Percentiles rank a stretch among this genome's conserved stretches.
Conservation (phyloP, 805 yeast genomes). For the Starmerella roubikii region DNA sequence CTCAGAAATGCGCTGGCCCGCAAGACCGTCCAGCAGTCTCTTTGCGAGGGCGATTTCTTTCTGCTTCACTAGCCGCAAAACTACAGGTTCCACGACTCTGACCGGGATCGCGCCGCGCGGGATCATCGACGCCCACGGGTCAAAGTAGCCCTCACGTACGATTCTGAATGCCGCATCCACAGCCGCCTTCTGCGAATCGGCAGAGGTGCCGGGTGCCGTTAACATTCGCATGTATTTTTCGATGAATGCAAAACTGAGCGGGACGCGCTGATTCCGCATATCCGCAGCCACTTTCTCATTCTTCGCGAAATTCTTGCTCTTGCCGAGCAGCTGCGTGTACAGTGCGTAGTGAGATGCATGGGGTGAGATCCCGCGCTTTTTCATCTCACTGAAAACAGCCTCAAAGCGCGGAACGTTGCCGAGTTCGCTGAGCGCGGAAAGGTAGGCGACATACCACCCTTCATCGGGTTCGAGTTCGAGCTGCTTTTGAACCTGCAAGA, state of each 20-base stretch:
- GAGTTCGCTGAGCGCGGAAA: constrained; percentile 22
- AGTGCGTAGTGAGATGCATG: constrained; percentile 21
- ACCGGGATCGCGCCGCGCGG: constrained; percentile 23
- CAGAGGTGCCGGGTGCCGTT: constrained; percentile 10
- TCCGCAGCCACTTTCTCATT: constrained; percentile 12
- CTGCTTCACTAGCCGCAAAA: constrained; percentile 14
- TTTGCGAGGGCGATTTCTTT: constrained; percentile 15
- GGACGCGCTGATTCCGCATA: constrained; percentile 14
- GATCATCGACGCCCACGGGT: constrained; percentile 17
- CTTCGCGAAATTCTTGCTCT: constrained; percentile 6
- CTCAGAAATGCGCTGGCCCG: neutral
- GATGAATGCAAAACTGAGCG: constrained; percentile 18
- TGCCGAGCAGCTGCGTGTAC: constrained; percentile 17
- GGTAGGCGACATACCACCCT: constrained; percentile 19
- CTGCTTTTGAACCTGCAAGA: constrained; percentile 16
- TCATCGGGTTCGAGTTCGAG: constrained; percentile 21
- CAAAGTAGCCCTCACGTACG: constrained; percentile 19
- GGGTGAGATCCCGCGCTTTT: constrained; percentile 5
- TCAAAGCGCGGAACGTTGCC: constrained; percentile 29
- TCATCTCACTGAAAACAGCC: constrained; percentile 21
- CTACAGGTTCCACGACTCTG: constrained; percentile 19
- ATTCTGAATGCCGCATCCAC: constrained; percentile 7
- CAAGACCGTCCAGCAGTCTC: constrained; percentile 14
- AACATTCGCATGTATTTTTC: constrained; percentile 19
- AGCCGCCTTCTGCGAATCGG: constrained; percentile 5